These are phyloP conservation scores for Dendrobium officinale DNA, from an alignment of 106 monocot genomes.

Conservation along the genomic window DNA sequence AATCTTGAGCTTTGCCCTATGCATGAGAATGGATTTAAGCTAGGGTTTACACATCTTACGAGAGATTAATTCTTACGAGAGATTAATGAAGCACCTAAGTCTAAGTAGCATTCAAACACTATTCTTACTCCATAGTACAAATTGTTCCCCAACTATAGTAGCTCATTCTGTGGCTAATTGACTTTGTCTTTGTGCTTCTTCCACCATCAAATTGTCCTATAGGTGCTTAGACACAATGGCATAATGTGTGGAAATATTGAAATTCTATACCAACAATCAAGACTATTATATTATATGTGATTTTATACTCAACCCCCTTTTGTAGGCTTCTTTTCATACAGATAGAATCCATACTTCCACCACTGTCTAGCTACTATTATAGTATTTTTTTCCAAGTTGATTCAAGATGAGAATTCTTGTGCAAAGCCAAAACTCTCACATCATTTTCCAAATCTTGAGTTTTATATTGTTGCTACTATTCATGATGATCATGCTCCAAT, in stretches of 20 bases:
- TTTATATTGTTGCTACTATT: not conserved
- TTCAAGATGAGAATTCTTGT: not conserved
- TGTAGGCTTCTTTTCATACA: not conserved
- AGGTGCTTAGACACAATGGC: not conserved
- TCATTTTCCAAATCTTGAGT: not conserved
- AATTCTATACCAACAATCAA: not conserved
- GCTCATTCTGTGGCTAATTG: not conserved
- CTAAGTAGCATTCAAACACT: not conserved
- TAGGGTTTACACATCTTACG: not conserved
- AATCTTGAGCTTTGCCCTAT: not conserved
- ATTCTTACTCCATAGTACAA: not conserved
- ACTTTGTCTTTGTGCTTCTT: not conserved
- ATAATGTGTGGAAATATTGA: not conserved
- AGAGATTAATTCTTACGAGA: not conserved
- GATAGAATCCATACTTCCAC: not conserved
- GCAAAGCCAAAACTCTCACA: not conserved
- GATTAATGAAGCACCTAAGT: not conserved
- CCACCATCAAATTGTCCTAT: not conserved
- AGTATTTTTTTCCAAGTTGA: not conserved
- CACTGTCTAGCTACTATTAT: not conserved
- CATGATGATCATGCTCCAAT: not conserved
- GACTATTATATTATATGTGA: not conserved
- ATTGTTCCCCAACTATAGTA: not conserved
- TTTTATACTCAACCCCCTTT: not conserved
- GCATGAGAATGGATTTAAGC: not conserved